Percentiles rank a stretch among this genome's conserved stretches.
Conservation (phyloP, 495 filamentous ascomycete species). For the Neurospora discreta region DNA sequence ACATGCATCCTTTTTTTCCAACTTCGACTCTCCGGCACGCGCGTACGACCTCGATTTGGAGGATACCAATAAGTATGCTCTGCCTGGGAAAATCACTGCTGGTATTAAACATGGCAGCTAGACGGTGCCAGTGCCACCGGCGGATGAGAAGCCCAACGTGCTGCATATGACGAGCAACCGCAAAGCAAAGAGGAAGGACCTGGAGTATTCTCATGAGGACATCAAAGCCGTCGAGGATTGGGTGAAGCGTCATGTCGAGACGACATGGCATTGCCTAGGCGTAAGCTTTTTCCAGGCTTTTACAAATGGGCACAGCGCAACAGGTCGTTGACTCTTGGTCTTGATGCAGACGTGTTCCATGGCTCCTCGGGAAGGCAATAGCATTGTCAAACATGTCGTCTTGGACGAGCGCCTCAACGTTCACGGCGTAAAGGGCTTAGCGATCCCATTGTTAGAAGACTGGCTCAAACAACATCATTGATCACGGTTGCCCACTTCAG, state of each 20-base stretch:
- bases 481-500: slow-evolving; percentile 10
- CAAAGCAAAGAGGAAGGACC: slow-evolving; percentile 45
- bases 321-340: slow-evolving; percentile 17
- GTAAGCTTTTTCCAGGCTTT: slow-evolving; percentile 18
- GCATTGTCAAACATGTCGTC: slow-evolving; percentile 70
- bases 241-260: slow-evolving; percentile 67
- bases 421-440: slow-evolving; percentile 58
- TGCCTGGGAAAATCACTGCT: slow-evolving; percentile 60
- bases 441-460: not conserved
- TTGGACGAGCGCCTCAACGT: slow-evolving; percentile 73
- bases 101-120: slow-evolving; percentile 50
- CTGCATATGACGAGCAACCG: slow-evolving; percentile 40
- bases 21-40: slow-evolving; percentile 53
- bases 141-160: slow-evolving; percentile 34
- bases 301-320: not conserved
- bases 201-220: slow-evolving; percentile 58
- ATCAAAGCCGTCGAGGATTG: slow-evolving; percentile 64
- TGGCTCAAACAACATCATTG: not conserved
- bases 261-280: slow-evolving; percentile 61
- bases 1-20: slow-evolving; percentile 56
- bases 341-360: slow-evolving; percentile 57
- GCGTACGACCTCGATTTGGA: slow-evolving; percentile 63
- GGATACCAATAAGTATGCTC: slow-evolving; percentile 64
- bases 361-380: slow-evolving; percentile 68
- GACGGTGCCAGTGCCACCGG: slow-evolving; percentile 27